A percentile compares a stretch with the other conserved stretches of the same genome.
These are phyloP conservation scores for Acrocalymma vagum DNA, from an alignment of 2,329 filamentous ascomycete species.

Conservation along the genomic window DNA sequence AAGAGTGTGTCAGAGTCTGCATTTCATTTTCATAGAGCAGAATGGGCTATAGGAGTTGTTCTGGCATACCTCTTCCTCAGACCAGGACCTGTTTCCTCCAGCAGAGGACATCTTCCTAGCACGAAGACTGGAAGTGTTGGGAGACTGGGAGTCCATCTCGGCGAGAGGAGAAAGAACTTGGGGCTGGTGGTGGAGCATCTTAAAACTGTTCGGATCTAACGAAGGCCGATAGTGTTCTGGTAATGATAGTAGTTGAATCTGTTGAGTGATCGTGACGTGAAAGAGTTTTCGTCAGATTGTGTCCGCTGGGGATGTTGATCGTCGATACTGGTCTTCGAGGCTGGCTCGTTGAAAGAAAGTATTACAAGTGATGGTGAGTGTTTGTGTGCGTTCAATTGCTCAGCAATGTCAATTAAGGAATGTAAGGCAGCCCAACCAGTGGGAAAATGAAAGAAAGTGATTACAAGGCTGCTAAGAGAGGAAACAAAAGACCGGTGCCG, in stretches of 20 bases:
- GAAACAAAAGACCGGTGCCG: constrained; percentile 48
- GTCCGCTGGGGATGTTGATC: constrained; percentile 31
- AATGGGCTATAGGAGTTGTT: background rate
- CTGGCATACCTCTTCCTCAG: constrained; percentile 84
- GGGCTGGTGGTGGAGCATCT: constrained; percentile 49
- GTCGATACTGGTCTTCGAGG: constrained; percentile 60
- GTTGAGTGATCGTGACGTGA: constrained; percentile 6
- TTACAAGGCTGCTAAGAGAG: constrained; percentile 50
- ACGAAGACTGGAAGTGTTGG: constrained; percentile 62
- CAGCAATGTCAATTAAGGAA: constrained; percentile 59
- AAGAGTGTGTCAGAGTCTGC: constrained; percentile 28
- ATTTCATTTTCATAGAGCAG: background rate
- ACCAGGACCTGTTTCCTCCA: constrained; percentile 83
- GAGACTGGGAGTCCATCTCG: constrained; percentile 43
- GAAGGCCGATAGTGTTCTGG: constrained; percentile 50
- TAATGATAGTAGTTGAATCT: constrained; percentile 13
- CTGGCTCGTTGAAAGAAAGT: constrained; percentile 49
- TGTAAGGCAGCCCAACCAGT: constrained; percentile 64
- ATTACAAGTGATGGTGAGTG: constrained; percentile 43
- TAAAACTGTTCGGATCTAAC: constrained; percentile 13
- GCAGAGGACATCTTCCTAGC: constrained; percentile 75
- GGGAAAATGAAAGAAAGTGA: constrained; percentile 59
- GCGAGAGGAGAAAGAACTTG: constrained; percentile 48
- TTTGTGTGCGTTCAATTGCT: constrained; percentile 46
- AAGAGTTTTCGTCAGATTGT: constrained; percentile 29